Percentiles rank a stretch among this genome's conserved stretches.
Conservation (phyloP, 495 filamentous ascomycete species). For the Aspergillus olivimuriae region DNA sequence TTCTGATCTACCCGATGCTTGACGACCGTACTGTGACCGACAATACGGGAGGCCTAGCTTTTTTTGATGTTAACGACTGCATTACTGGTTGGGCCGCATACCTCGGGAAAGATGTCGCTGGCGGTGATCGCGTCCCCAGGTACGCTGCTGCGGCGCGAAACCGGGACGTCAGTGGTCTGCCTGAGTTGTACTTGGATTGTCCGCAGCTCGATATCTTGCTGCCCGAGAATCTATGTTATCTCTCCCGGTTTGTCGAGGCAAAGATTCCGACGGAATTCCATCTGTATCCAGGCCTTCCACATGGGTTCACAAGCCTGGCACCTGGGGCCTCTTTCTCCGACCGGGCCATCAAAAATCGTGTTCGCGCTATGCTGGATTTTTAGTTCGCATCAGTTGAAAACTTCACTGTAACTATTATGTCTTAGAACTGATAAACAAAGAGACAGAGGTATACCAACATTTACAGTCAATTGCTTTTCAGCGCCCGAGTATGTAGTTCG, state of each 20-base stretch:
- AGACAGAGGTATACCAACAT: too few species aligned
- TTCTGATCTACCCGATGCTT: slow-evolving; percentile 2
- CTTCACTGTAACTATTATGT: too few species aligned
- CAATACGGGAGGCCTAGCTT: neutral
- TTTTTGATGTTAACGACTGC: neutral
- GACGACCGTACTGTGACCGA: slow-evolving; percentile 1
- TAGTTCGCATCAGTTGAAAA: too few species aligned
- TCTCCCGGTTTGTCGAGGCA: neutral
- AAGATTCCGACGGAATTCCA: neutral
- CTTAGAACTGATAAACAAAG: too few species aligned
- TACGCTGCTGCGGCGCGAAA: neutral
- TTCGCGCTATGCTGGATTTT: neutral
- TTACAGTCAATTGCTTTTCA: too few species aligned
- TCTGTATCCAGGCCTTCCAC: neutral
- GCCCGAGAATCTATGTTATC: neutral
- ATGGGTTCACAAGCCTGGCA: neutral
- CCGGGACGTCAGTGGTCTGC: neutral
- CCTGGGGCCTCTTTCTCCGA: neutral
- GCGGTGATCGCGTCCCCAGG: neutral
- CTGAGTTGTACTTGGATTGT: neutral
- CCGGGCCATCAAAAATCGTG: neutral
- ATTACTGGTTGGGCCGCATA: neutral
- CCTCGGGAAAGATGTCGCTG: neutral
- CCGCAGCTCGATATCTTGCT: neutral
- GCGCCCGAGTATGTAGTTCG: too few species aligned